These are phyloP conservation scores for Trichophyton mentagrophytes DNA, from an alignment of 2,329 filamentous ascomycete species.

Conservation along the genomic window DNA sequence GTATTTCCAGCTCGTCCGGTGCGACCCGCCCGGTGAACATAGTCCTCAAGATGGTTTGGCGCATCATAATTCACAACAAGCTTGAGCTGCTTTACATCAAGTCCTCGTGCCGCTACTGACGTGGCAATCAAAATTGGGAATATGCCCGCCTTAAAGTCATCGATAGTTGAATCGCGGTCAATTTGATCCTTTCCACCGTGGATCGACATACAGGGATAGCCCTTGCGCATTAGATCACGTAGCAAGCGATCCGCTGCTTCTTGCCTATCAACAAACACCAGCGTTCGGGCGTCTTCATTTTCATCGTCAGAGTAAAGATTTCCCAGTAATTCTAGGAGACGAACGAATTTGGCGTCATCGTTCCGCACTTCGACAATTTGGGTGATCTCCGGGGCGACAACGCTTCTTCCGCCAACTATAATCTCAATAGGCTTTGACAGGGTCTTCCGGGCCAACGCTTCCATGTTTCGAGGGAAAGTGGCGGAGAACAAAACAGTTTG, in stretches of 20 bases:
- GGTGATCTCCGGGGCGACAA: slow-evolving; percentile 60
- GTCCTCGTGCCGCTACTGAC: slow-evolving; percentile 82
- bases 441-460: slow-evolving; percentile 77
- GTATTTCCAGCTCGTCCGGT: slow-evolving; percentile 91
- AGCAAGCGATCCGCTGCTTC: slow-evolving; percentile 74
- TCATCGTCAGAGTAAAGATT: slow-evolving; percentile 59
- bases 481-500: slow-evolving; percentile 95
- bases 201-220: slow-evolving; percentile 84
- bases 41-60: slow-evolving; percentile 90
- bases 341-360: slow-evolving; percentile 70
- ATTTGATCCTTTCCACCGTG: slow-evolving; percentile 90
- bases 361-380: slow-evolving; percentile 82
- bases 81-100: slow-evolving; percentile 93
- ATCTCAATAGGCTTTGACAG: slow-evolving; percentile 80
- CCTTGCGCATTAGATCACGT: slow-evolving; percentile 66
- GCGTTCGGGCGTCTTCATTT: slow-evolving; percentile 76
- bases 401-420: slow-evolving; percentile 71
- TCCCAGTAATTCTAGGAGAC: slow-evolving; percentile 73
- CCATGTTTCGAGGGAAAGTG: slow-evolving; percentile 89
- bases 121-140: slow-evolving; percentile 87
- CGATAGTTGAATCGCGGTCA: slow-evolving; percentile 81
- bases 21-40: slow-evolving; percentile 85
- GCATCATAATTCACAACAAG: slow-evolving; percentile 92
- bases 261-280: slow-evolving; percentile 88
- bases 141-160: slow-evolving; percentile 84